phyloP scores from a whole-genome alignment of 257 asterid genomes.

The Phtheirospermum japonicum region DNA sequence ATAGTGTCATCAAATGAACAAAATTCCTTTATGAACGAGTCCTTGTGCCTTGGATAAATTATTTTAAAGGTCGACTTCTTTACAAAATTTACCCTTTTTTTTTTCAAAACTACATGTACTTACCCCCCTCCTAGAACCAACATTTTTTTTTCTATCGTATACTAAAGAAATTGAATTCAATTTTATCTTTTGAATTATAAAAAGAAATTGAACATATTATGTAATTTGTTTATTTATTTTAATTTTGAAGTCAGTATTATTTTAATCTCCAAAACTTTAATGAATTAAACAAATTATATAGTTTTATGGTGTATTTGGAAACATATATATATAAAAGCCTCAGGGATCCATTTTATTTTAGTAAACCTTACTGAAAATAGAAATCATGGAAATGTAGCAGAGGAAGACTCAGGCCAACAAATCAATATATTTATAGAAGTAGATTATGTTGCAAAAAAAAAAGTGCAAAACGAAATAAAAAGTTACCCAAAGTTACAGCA shows the following conservation, averaged over 20 bases:
- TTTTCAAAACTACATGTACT: background rate
- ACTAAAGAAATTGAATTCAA: no score
- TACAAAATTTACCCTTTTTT: background rate
- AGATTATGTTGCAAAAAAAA: background rate
- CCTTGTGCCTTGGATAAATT: constrained; percentile 6
- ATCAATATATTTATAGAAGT: background rate
- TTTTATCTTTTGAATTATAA: no score
- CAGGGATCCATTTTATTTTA: background rate
- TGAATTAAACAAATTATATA: no score
- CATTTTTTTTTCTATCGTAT: no score
- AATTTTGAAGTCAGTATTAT: background rate
- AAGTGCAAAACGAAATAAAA: background rate
- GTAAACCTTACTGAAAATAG: background rate
- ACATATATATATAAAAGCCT: no score
- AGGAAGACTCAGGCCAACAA: background rate
- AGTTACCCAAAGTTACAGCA: no score
- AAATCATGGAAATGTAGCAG: background rate
- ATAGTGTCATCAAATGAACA: constrained; percentile 3
- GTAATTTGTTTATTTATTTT: no score
- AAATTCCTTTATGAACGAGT: background rate
- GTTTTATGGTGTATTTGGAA: no score
- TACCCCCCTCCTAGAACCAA: background rate
- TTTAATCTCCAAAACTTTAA: background rate
- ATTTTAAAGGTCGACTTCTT: background rate
- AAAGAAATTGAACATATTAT: background rate